These are phyloP conservation scores for Tulasnella sp. DNA, from an alignment of 768 basidiomycete species.

Conservation along the genomic window DNA sequence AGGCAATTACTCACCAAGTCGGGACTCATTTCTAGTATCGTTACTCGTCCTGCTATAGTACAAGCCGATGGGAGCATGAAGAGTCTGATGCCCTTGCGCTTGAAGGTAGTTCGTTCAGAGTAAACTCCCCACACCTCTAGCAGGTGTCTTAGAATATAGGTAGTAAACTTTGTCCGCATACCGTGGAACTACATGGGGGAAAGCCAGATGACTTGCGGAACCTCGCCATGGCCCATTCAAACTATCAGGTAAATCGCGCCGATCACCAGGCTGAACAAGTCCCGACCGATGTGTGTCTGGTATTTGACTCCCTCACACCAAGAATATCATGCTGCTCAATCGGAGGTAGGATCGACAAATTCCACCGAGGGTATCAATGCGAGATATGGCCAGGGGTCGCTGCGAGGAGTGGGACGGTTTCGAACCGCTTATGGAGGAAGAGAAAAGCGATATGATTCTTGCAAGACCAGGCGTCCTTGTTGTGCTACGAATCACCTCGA, in stretches of 20 bases:
- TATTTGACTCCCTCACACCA: constrained; percentile 57
- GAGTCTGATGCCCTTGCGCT: not conserved
- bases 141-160: too few relatives aligned
- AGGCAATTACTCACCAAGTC: not conserved
- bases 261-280: constrained; percentile 66
- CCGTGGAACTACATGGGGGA: too few relatives aligned
- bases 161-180: not conserved
- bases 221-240: too few relatives aligned
- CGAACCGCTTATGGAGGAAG: not conserved
- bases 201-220: not conserved
- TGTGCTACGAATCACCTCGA: not conserved
- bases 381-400: not conserved
- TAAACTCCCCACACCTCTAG: not conserved
- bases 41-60: not conserved
- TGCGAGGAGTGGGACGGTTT: not conserved
- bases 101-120: not conserved
- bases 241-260: constrained; percentile 45
- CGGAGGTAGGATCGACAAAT: not conserved
- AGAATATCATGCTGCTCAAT: constrained; percentile 60
- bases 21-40: not conserved
- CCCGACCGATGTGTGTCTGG: constrained; percentile 58
- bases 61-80: not conserved
- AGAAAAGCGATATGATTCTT: not conserved
- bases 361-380: not conserved
- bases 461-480: not conserved